Percentiles rank a stretch among this genome's conserved stretches.
phyloP scores from a whole-genome alignment of 2,329 filamentous ascomycete species.

The Neonectria punicea region DNA sequence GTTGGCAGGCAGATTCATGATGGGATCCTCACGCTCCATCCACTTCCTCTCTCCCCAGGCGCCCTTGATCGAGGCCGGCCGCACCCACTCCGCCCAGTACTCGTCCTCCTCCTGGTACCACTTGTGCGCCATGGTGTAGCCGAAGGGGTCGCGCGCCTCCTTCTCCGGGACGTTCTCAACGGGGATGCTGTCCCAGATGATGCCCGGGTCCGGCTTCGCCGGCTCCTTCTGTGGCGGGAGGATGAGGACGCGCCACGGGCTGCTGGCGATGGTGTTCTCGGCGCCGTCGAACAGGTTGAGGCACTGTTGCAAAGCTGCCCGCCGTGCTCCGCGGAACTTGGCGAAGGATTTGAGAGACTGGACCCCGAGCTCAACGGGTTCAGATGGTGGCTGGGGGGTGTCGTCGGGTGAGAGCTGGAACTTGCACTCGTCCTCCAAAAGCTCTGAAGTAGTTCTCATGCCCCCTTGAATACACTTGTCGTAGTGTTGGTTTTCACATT shows the following conservation, averaged over 20 bases:
- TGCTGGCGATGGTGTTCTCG: conserved; percentile 52
- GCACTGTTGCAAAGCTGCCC: conserved; percentile 57
- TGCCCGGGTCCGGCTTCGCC: conserved; percentile 32
- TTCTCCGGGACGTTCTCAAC: conserved; percentile 37
- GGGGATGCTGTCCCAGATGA: conserved; percentile 36
- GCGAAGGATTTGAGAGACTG: conserved; percentile 44
- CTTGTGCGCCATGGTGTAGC: conserved; percentile 41
- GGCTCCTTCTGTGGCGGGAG: conserved; percentile 43
- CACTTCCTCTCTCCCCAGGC: conserved; percentile 22
- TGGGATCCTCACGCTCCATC: conserved; percentile 18
- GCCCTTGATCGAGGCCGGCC: conserved; percentile 30
- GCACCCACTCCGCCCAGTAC: conserved; percentile 35
- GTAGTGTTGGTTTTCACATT: conserved; percentile 50
- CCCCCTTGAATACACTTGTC: conserved; percentile 45
- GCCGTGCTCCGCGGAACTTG: conserved; percentile 53
- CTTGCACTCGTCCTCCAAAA: conserved; percentile 8
- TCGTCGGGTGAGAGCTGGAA: conserved; percentile 8
- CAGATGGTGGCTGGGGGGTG: neutral
- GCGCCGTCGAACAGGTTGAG: conserved; percentile 51
- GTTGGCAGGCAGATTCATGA: conserved; percentile 40
- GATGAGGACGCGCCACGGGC: conserved; percentile 50
- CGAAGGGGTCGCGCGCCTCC: conserved; percentile 41
- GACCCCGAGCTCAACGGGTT: conserved; percentile 8
- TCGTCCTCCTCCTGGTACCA: conserved; percentile 32
- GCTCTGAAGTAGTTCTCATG: conserved; percentile 32